These are phyloP conservation scores for Berberis thunbergii DNA, from an alignment of 164 flowering plant genomes.

Conservation along the genomic window DNA sequence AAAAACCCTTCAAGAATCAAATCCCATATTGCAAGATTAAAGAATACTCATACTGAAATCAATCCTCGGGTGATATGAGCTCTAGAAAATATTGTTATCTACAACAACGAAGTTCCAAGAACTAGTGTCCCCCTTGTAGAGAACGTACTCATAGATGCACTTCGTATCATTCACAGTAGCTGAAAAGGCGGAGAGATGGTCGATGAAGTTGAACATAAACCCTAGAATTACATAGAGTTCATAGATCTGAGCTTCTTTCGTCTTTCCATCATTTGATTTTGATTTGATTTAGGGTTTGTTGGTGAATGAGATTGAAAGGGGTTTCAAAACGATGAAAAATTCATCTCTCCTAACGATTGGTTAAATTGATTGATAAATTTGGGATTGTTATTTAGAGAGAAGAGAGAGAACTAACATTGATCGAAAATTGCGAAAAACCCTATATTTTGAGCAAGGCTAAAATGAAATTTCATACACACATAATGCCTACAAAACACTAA, in stretches of 20 bases:
- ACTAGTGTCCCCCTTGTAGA: conserved; percentile 76
- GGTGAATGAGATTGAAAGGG: too few relatives aligned
- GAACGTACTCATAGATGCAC: conserved; percentile 80
- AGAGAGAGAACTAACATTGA: too few relatives aligned
- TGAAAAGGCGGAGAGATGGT: conserved; percentile 42
- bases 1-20: too few relatives aligned
- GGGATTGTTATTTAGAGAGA: too few relatives aligned
- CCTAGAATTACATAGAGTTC: conserved; percentile 16
- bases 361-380: too few relatives aligned
- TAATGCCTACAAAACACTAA: too few relatives aligned
- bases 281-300: too few relatives aligned
- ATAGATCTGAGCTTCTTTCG: conserved; percentile 13
- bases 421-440: too few relatives aligned
- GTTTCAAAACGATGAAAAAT: too few relatives aligned
- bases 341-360: too few relatives aligned
- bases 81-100: conserved; percentile 89
- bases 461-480: too few relatives aligned
- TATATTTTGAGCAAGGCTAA: too few relatives aligned
- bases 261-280: conserved; percentile 18
- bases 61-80: conserved; percentile 85
- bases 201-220: conserved; percentile 25
- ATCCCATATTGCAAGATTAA: background rate
- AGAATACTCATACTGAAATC: conserved; percentile 49
- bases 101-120: conserved; percentile 91
- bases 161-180: conserved; percentile 72